Evolutionary conservation across 306 rosid genomes (phyloP).

Genomic region (Herpetospermum pedunculosum): DNA sequence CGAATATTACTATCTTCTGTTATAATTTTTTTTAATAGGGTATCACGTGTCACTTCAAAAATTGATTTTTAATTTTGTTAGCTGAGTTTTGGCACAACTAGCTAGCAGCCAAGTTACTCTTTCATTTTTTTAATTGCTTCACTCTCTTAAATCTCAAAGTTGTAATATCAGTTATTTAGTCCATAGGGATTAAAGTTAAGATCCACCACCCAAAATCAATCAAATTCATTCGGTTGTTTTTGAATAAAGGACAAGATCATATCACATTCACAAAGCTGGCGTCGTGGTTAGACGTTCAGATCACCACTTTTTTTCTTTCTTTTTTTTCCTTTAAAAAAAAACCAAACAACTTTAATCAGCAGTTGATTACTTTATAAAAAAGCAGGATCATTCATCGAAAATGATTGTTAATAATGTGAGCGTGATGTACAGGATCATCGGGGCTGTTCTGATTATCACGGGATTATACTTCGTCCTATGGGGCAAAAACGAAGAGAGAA

Average conservation of each 20-base stretch:
- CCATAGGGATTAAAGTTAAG: not conserved
- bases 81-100: too few species aligned
- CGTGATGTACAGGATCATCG: slow-evolving; percentile 41
- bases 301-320: not conserved
- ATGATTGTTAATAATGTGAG: slow-evolving; percentile 1
- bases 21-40: too few species aligned
- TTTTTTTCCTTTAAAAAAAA: too few species aligned
- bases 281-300: slow-evolving; percentile 2
- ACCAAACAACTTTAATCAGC: not conserved
- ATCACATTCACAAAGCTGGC: not conserved
- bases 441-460: slow-evolving; percentile 42
- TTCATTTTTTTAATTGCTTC: too few species aligned
- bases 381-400: not conserved
- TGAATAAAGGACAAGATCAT: not conserved
- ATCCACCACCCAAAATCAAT: not conserved
- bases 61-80: too few species aligned
- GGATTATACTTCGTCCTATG: slow-evolving; percentile 48
- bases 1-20: too few species aligned
- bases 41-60: too few species aligned
- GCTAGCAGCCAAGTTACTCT: too few species aligned
- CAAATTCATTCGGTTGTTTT: not conserved
- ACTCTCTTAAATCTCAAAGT: too few species aligned
- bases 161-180: not conserved
- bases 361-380: not conserved
- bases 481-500: slow-evolving; percentile 8